Percentiles rank a stretch among this genome's conserved stretches.
Conservation (phyloP, 2,329 filamentous ascomycete species). For the Monilinia polystroma region DNA sequence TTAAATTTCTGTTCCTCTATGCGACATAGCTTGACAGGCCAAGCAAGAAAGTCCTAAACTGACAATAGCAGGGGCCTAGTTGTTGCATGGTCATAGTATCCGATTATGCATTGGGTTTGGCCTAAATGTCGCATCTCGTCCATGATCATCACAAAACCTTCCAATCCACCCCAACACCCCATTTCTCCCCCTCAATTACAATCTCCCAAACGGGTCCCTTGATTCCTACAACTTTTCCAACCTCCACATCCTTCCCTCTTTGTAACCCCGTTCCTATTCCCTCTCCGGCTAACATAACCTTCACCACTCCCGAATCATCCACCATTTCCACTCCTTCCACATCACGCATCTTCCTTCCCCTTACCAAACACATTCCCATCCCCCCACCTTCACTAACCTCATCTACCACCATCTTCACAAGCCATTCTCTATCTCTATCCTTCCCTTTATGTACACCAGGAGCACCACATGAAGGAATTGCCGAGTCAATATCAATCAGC, state of each 20-base stretch:
- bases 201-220: conserved; percentile 41
- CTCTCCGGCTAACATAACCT: conserved; percentile 39
- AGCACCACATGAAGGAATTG: conserved; percentile 24
- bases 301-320: conserved; percentile 30
- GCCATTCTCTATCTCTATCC: conserved; percentile 34
- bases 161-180: conserved; percentile 42
- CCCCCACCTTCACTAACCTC: conserved; percentile 33
- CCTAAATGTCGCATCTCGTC: not conserved
- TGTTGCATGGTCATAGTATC: not conserved
- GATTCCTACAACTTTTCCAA: conserved; percentile 37
- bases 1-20: not conserved
- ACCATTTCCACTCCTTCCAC: conserved; percentile 24
- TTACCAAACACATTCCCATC: conserved; percentile 37
- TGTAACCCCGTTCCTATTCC: conserved; percentile 33
- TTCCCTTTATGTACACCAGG: conserved; percentile 5
- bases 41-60: not conserved
- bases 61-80: not conserved
- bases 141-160: conserved; percentile 34
- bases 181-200: conserved; percentile 36
- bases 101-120: not conserved
- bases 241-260: conserved; percentile 32
- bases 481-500: conserved; percentile 47
- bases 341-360: conserved; percentile 31
- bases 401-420: conserved; percentile 36
- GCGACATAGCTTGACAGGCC: not conserved